These are phyloP conservation scores for Endocarpon pusillum DNA, from an alignment of 495 filamentous ascomycete species.

Conservation along the genomic window DNA sequence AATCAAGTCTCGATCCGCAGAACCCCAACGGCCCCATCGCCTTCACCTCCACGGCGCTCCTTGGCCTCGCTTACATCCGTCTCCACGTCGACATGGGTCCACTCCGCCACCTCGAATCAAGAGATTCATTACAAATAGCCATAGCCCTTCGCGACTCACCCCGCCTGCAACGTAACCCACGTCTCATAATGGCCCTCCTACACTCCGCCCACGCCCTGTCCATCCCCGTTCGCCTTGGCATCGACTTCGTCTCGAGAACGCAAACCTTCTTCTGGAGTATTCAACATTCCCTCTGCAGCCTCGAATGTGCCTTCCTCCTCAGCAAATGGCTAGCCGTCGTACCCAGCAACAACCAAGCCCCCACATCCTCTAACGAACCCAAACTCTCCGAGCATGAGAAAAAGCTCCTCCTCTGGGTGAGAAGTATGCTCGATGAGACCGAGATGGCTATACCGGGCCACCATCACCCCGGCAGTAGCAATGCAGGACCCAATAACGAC, in stretches of 20 bases:
- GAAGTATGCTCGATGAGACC: conserved; percentile 62
- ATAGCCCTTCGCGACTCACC: conserved; percentile 23
- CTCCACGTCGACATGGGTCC: conserved; percentile 31
- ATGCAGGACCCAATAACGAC: background rate
- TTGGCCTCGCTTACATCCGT: conserved; percentile 35
- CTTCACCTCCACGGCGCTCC: conserved; percentile 37
- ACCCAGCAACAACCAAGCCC: conserved; percentile 11
- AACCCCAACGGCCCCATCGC: conserved; percentile 35
- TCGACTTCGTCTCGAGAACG: conserved; percentile 33
- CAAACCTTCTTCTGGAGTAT: conserved; percentile 40
- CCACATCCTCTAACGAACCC: conserved; percentile 28
- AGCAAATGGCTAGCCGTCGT: conserved; percentile 36
- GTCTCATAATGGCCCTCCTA: conserved; percentile 31
- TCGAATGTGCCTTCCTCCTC: conserved; percentile 36
- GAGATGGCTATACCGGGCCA: conserved; percentile 38
- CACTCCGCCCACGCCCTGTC: conserved; percentile 37
- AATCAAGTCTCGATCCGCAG: conserved; percentile 34
- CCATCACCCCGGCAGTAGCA: background rate
- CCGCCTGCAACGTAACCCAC: conserved; percentile 26
- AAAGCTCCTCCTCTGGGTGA: conserved; percentile 46
- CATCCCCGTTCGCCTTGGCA: conserved; percentile 34
- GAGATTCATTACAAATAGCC: conserved; percentile 28
- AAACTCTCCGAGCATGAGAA: conserved; percentile 38
- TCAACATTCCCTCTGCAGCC: conserved; percentile 35
- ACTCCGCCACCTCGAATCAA: conserved; percentile 29